Conservation (phyloP, 805 yeast species). For the Saitoella complicata region DNA sequence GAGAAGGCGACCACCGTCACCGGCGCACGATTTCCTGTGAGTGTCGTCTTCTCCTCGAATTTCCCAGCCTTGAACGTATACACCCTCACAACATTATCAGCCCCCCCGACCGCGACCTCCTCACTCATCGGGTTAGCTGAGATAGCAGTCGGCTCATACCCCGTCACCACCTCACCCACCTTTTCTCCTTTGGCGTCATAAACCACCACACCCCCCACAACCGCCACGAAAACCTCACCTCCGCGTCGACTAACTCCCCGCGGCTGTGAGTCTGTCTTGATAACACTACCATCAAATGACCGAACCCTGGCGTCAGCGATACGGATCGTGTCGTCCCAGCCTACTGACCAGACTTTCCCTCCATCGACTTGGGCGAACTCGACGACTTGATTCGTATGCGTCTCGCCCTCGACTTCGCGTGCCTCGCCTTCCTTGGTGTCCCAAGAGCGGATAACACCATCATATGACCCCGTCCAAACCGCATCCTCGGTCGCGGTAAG, state of each 20-base stretch:
- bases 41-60: background rate
- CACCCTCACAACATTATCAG: background rate
- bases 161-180: background rate
- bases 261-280: background rate
- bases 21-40: background rate
- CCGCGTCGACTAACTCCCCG: background rate
- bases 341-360: conserved; percentile 35
- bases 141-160: conserved; percentile 2
- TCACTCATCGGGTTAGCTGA: background rate
- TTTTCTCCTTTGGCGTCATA: background rate
- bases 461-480: conserved; percentile 55
- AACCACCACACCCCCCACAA: background rate
- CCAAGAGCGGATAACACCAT: conserved; percentile 63
- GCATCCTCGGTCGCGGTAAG: conserved; percentile 16
- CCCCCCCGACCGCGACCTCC: conserved; percentile 1
- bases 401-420: conserved; percentile 22
- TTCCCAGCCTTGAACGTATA: background rate
- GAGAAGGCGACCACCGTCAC: conserved; percentile 33
- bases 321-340: conserved; percentile 78
- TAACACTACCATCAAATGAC: background rate
- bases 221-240: background rate
- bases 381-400: conserved; percentile 54
- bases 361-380: conserved; percentile 27
- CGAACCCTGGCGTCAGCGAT: background rate
- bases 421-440: conserved; percentile 21